Evolutionary conservation across 169 alveolate genomes (phyloP).

Genomic region (Eimeria acervulina): DNA sequence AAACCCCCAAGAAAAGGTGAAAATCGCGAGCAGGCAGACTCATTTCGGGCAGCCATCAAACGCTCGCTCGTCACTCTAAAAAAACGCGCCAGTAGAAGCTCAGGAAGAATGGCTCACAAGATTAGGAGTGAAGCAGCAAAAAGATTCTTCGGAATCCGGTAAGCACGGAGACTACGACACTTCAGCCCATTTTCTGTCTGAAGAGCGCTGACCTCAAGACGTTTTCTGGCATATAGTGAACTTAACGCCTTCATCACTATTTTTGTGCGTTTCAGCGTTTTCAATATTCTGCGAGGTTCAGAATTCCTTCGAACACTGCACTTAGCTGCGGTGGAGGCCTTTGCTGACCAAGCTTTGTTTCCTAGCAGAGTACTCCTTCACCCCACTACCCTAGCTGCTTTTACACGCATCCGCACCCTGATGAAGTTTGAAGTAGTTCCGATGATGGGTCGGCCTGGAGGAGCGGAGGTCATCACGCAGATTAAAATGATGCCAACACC

Average conservation of each 20-base stretch:
- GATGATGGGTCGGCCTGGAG: constrained; percentile 40
- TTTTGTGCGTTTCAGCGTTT: constrained; percentile 1
- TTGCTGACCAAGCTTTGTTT: constrained; percentile 63
- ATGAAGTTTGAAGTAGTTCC: constrained; percentile 44
- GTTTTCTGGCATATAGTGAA: background rate
- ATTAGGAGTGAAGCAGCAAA: constrained; percentile 59
- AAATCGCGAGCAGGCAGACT: constrained; percentile 8
- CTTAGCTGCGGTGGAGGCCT: constrained; percentile 67
- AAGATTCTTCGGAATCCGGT: constrained; percentile 47
- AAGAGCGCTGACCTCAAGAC: background rate
- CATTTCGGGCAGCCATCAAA: constrained; percentile 29
- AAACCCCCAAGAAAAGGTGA: constrained; percentile 52
- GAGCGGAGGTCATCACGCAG: constrained; percentile 35
- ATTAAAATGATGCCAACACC: constrained; percentile 78
- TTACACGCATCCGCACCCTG: constrained; percentile 54
- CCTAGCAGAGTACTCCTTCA: constrained; percentile 39
- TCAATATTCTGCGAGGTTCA: constrained; percentile 63
- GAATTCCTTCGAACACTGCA: constrained; percentile 49
- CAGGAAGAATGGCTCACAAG: constrained; percentile 7
- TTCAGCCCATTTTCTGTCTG: background rate
- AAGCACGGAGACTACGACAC: background rate
- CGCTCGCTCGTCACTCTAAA: constrained; percentile 48
- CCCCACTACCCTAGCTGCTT: constrained; percentile 69
- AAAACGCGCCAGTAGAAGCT: background rate
- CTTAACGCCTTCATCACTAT: background rate